These are phyloP conservation scores for Hypoxylon rickii DNA, from an alignment of 495 filamentous ascomycete genomes.

Conservation along the genomic window DNA sequence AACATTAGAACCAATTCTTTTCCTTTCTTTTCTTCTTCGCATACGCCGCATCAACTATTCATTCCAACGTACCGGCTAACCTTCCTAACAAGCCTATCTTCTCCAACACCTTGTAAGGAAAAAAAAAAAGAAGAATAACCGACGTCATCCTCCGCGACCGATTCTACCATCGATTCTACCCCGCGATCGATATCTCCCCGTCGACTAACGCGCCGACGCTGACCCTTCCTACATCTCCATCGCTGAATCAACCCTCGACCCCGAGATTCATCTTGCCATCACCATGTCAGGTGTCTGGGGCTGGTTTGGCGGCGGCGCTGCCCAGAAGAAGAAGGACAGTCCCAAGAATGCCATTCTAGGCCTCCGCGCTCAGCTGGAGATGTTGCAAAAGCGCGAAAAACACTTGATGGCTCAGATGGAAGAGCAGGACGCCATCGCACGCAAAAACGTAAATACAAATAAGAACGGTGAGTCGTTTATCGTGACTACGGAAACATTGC, in stretches of 20 bases:
- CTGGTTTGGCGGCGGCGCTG: constrained; percentile 82
- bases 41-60: not conserved
- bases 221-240: not conserved
- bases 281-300: constrained; percentile 71
- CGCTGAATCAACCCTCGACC: constrained; percentile 12
- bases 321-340: constrained; percentile 85
- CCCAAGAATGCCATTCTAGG: constrained; percentile 96
- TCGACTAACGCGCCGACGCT: constrained; percentile 1
- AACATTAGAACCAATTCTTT: too few relatives aligned
- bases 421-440: constrained; percentile 89
- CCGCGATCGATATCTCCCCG: constrained; percentile 25
- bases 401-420: constrained; percentile 89
- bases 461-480: constrained; percentile 72
- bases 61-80: too few relatives aligned
- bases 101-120: too few relatives aligned
- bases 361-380: constrained; percentile 87
- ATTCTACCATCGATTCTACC: constrained; percentile 16
- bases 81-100: constrained; percentile 1
- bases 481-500: too few relatives aligned
- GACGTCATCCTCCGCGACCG: constrained; percentile 24
- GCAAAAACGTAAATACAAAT: constrained; percentile 87
- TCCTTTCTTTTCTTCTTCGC: not conserved
- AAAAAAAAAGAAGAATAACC: too few relatives aligned
- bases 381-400: constrained; percentile 95
- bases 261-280: constrained; percentile 17